Evolutionary conservation across 1,139 yeast genomes (phyloP).

Genomic region (Eremothecium cymbalariae): DNA sequence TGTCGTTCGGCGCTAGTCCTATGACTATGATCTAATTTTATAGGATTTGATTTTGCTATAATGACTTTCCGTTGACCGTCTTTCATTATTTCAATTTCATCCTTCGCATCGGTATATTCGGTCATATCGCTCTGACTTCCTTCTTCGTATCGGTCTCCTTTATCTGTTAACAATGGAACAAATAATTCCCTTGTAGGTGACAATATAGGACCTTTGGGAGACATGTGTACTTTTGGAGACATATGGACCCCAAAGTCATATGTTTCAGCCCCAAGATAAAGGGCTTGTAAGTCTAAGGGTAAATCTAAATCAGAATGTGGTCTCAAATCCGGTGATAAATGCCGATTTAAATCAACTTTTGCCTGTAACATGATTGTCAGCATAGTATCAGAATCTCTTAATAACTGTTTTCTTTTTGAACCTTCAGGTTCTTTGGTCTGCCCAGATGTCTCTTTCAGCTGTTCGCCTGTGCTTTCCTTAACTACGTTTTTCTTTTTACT

Average conservation of each 20-base stretch:
- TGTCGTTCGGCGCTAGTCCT: not conserved
- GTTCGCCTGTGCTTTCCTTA: not conserved
- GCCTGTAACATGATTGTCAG: constrained; percentile 6
- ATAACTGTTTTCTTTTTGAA: not conserved
- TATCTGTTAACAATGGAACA: constrained; percentile 1
- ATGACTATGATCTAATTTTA: not conserved
- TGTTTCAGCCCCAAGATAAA: constrained; percentile 16
- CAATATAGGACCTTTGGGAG: constrained; percentile 4
- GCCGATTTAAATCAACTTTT: constrained; percentile 4
- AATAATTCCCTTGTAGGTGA: constrained; percentile 4
- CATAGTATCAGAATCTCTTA: constrained; percentile 2
- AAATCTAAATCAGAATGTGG: constrained; percentile 9
- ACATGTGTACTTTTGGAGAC: constrained; percentile 3
- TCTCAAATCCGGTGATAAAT: constrained; percentile 3
- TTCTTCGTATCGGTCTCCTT: no score
- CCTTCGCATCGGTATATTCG: not conserved
- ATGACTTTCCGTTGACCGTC: no score
- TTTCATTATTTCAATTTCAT: no score
- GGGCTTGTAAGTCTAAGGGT: constrained; percentile 15
- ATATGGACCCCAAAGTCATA: constrained; percentile 1
- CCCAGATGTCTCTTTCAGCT: not conserved
- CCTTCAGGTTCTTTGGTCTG: not conserved
- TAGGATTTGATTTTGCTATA: not conserved
- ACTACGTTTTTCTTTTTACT: not conserved
- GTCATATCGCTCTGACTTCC: not conserved